Evolutionary conservation across 495 filamentous ascomycete genomes (phyloP), one percentile per base, ranked within the genome.

Genomic region (Staphylotrichum longicolle): DNA sequence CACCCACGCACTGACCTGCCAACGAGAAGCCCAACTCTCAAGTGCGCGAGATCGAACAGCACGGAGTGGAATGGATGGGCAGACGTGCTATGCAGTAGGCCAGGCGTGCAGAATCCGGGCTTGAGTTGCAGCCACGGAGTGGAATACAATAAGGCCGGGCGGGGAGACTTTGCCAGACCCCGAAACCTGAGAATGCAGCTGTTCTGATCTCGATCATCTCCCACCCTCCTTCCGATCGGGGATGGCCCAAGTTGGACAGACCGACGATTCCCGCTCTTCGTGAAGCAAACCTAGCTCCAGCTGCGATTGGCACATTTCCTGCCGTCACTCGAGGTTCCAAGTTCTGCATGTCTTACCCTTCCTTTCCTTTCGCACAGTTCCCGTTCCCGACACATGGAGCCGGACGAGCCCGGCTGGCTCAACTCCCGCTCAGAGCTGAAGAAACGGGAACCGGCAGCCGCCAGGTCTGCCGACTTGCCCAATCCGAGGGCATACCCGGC

Each of bases 381-480:
- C 50, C 3, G 7, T 57, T 35, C 5, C 41, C 50, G 33, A 47
- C 49, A 54, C 41, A 46, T 41, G 30, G 34, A 30, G 8, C 58
- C 57, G 57, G 48, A 11, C 37, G 15, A 47, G 56, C n/a, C 56
- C 46, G 56, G 45, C 1, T 27, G 20, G 20, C 35, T 52, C 47
- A 4, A 41, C 11, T 57, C 42, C 35, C 57, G 57, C 39, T 40
- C 40, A 33, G 10, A 51, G 30, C 40, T 46, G 39, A 52, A 46
- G 58, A 37, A 46, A 15, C 58, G 58, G 58, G 58, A 54, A 40
- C 7, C 41, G 32, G 49, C 58, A 60, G 39, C 42, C 33, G 44
- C 54, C 44, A 48, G 48, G 42, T n/a, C 34, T 47, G 8, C 32
- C 44, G 54, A 11, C 34, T 27, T 14, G 20, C 54, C 54, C 54